phyloP scores from a whole-genome alignment of 805 yeast genomes.

The Yarrowia sp. region DNA sequence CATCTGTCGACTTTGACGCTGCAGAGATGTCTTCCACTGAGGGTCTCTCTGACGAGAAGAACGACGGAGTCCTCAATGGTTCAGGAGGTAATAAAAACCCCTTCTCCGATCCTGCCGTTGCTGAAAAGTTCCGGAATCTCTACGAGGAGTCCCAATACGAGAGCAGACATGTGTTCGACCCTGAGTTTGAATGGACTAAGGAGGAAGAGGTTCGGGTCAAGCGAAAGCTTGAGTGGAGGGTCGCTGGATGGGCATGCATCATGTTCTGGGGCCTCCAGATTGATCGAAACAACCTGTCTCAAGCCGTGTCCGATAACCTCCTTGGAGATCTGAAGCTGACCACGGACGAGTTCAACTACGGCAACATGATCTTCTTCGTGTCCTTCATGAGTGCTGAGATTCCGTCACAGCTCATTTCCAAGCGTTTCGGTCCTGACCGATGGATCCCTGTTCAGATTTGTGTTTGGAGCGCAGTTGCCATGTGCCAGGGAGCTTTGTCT shows the following conservation, averaged over 20 bases:
- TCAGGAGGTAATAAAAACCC: constrained; percentile 34
- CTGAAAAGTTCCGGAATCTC: constrained; percentile 45
- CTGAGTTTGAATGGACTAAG: constrained; percentile 53
- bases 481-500: constrained; percentile 49
- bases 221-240: constrained; percentile 54
- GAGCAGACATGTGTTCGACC: constrained; percentile 57
- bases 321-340: constrained; percentile 51
- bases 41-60: background rate
- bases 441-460: constrained; percentile 62
- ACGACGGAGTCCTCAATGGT: background rate
- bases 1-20: background rate
- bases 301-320: constrained; percentile 58
- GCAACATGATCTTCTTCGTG: constrained; percentile 54
- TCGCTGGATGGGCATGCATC: constrained; percentile 56
- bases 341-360: constrained; percentile 58
- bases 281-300: constrained; percentile 56
- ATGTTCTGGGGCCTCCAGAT: constrained; percentile 59
- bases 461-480: constrained; percentile 56
- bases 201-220: constrained; percentile 51
- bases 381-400: constrained; percentile 61
- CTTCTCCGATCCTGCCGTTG: constrained; percentile 47
- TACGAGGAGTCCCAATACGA: constrained; percentile 55
- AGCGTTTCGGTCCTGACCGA: constrained; percentile 59
- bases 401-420: constrained; percentile 65
- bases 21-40: background rate